Conservation (phyloP, 1,139 yeast species). For the Hemisphaericaspora subhashii region DNA sequence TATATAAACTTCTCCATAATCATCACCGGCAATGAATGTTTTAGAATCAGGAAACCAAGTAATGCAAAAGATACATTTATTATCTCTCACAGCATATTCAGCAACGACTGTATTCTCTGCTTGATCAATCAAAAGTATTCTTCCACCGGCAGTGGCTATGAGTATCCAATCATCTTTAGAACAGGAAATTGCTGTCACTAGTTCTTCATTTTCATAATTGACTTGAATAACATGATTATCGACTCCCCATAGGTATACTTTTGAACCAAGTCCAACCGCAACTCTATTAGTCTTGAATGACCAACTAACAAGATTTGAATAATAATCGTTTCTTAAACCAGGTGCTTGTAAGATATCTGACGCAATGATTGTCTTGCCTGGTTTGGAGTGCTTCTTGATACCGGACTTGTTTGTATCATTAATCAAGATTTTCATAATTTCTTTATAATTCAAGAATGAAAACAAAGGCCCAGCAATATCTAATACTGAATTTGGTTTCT, state of each 20-base stretch:
- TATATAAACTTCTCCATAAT: slow-evolving; percentile 57
- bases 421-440: slow-evolving; percentile 13
- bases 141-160: slow-evolving; percentile 49
- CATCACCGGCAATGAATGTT: slow-evolving; percentile 65
- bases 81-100: slow-evolving; percentile 8
- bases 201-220: slow-evolving; percentile 27
- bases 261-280: slow-evolving; percentile 67
- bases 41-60: slow-evolving; percentile 56
- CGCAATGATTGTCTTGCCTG: slow-evolving; percentile 12
- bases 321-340: slow-evolving; percentile 74
- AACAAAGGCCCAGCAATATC: slow-evolving; percentile 18
- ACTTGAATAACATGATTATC: slow-evolving; percentile 42
- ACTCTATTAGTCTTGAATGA: slow-evolving; percentile 51
- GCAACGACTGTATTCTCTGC: slow-evolving; percentile 10
- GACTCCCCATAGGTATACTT: slow-evolving; percentile 69
- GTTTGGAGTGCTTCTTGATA: neutral
- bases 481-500: slow-evolving; percentile 3
- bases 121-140: slow-evolving; percentile 24
- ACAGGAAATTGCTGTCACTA: slow-evolving; percentile 61
- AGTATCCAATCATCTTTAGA: slow-evolving; percentile 49
- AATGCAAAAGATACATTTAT: slow-evolving; percentile 55
- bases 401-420: slow-evolving; percentile 6
- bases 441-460: slow-evolving; percentile 16
- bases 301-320: slow-evolving; percentile 79
- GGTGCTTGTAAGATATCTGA: slow-evolving; percentile 60